Base-by-base conservation (phyloP, 805 yeast species). In the Candida dendrica region DNA sequence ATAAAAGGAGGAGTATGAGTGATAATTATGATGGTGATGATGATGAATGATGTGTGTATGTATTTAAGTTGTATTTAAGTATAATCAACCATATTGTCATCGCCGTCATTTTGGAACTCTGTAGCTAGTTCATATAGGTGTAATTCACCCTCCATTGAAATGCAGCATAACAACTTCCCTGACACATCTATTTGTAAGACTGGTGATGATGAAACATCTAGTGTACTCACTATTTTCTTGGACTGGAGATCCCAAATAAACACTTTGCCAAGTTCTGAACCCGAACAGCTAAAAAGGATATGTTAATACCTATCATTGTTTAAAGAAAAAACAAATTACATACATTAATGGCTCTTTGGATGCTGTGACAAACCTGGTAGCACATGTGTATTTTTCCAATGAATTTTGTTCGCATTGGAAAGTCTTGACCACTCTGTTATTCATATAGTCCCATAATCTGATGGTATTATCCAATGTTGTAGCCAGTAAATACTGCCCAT, bases 371-470 rank as follows among this genome's bases (percentile, higher is more conserved):
- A 84, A 83, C 13, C 66, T 64, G 2, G 81, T 59, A 8, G 75
- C 68, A 49, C 84, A 69, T 22, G 69, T 66, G 53, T 63, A 81
- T 47, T 75, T 77, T 46, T 72, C 79, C 22, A 51, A 36, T 7
- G 29, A 11, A 14, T 24, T 33, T 18, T 41, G 27, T 1, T 49
- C 49, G 1, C 72, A 72, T 36, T 49, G 49, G 52, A 72, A 84
- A 0, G 95, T 86, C 58, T 88, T 86, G 29, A 87, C 84, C 19
- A 87, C 90, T 48, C 73, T 74, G 53, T 87, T 86, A 49, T 77
- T 73, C 75, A 86, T 77, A 60, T 85, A 88, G 60, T 88, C 93
- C 96, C 96, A 90, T 30, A 90, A 57, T 45, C 91, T 68, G 3
- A 89, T 66, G 4, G 72, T 65, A 3, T 96, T 96, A 59, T 89